These are phyloP conservation scores for Dacryopinax primogenitus DNA, from an alignment of 768 basidiomycete genomes.

Conservation along the genomic window DNA sequence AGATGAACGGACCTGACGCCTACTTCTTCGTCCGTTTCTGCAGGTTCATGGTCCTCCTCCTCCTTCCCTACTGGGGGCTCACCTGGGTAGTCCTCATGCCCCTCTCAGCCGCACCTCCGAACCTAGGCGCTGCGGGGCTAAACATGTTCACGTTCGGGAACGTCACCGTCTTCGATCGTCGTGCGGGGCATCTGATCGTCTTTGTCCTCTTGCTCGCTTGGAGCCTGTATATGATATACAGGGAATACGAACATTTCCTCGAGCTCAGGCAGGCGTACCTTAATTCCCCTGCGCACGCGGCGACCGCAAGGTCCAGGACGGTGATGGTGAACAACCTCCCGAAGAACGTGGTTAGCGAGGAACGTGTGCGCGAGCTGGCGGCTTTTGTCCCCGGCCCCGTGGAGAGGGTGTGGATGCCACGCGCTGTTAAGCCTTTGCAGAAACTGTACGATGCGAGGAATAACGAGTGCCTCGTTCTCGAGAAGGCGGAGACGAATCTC, in stretches of 20 bases:
- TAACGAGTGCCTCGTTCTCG: slow-evolving; percentile 24
- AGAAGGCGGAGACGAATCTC: slow-evolving; percentile 26
- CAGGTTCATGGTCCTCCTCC: slow-evolving; percentile 65
- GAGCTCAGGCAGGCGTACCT: slow-evolving; percentile 12
- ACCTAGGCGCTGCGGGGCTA: slow-evolving; percentile 42
- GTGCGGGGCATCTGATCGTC: slow-evolving; percentile 65
- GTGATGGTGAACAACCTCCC: slow-evolving; percentile 12
- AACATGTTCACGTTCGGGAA: slow-evolving; percentile 75
- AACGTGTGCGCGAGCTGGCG: slow-evolving; percentile 5
- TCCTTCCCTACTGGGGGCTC: slow-evolving; percentile 83
- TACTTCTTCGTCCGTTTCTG: slow-evolving; percentile 85
- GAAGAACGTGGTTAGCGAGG: not conserved
- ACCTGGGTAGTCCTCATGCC: slow-evolving; percentile 82
- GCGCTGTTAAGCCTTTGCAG: slow-evolving; percentile 10
- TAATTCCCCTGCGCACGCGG: slow-evolving; percentile 5
- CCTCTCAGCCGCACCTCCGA: slow-evolving; percentile 38
- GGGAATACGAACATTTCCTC: slow-evolving; percentile 27
- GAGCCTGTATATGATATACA: slow-evolving; percentile 25
- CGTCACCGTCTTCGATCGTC: slow-evolving; percentile 37
- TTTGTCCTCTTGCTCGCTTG: slow-evolving; percentile 16
- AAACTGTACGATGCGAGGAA: slow-evolving; percentile 10
- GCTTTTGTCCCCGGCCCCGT: slow-evolving; percentile 5
- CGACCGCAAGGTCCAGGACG: slow-evolving; percentile 3
- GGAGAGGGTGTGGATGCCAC: slow-evolving; percentile 10
- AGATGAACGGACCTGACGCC: slow-evolving; percentile 67